Conservation (phyloP, 1,284 basidiomycete genomes). For the Leccinum pallidistipes region DNA sequence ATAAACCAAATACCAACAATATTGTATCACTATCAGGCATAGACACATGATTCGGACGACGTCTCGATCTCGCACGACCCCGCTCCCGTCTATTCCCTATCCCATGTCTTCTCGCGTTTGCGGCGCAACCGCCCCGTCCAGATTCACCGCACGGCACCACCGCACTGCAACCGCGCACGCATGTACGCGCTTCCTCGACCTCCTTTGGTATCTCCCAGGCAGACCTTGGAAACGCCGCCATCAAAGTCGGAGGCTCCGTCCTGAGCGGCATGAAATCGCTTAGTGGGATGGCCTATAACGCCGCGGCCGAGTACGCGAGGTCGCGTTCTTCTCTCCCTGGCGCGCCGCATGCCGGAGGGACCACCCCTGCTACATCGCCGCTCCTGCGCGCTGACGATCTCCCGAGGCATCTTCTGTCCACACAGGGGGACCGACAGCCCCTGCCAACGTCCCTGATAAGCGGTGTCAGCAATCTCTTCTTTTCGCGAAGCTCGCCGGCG, state of each 20-base stretch:
- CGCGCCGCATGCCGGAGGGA: neutral
- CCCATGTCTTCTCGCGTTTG: conserved; percentile 65
- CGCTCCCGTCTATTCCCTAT: conserved; percentile 57
- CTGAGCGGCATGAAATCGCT: conserved; percentile 63
- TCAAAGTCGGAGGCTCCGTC: conserved; percentile 60
- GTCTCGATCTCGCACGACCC: conserved; percentile 23
- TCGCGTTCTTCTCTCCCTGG: conserved; percentile 25
- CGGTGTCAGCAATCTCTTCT: conserved; percentile 39
- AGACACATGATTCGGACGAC: conserved; percentile 25
- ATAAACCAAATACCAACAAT: conserved; percentile 36
- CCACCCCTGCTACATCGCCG: conserved; percentile 6
- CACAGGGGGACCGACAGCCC: conserved; percentile 12
- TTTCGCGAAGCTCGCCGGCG: conserved; percentile 66
- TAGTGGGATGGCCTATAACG: conserved; percentile 61
- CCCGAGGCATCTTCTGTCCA: conserved; percentile 10
- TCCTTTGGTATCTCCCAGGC: conserved; percentile 39
- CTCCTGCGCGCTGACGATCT: conserved; percentile 1
- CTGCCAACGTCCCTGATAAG: conserved; percentile 16
- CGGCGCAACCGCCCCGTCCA: conserved; percentile 43
- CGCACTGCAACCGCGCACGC: conserved; percentile 25
- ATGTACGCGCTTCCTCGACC: conserved; percentile 21
- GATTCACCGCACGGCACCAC: conserved; percentile 22
- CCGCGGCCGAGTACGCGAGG: conserved; percentile 39
- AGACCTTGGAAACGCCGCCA: conserved; percentile 54
- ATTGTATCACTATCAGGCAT: conserved; percentile 42